phyloP scores from a whole-genome alignment of 345 rosid species.

The Salix dunnii region DNA sequence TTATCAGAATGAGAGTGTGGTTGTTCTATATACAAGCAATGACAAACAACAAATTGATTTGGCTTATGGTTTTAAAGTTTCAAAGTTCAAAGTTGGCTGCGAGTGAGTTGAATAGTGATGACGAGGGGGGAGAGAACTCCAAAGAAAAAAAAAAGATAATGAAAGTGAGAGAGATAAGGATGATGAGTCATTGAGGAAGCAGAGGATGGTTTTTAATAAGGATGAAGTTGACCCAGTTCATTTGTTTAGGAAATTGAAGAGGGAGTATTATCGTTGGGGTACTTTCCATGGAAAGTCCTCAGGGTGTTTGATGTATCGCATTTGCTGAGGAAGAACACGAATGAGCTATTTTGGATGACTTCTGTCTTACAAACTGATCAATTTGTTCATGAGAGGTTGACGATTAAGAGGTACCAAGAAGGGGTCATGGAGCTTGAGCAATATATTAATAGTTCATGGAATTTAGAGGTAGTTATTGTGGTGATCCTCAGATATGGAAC shows the following conservation, averaged over 20 bases:
- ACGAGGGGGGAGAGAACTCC: constrained; percentile 31
- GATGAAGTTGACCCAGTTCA: constrained; percentile 39
- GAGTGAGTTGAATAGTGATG: constrained; percentile 37
- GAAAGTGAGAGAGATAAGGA: constrained; percentile 22
- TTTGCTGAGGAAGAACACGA: constrained; percentile 74
- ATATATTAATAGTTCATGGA: constrained; percentile 76
- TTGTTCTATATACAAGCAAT: constrained; percentile 75
- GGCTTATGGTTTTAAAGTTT: constrained; percentile 73
- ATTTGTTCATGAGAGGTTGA: constrained; percentile 86
- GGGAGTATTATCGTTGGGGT: constrained; percentile 72
- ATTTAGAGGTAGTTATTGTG: constrained; percentile 66
- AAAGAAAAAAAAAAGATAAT: constrained; percentile 37
- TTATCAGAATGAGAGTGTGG: constrained; percentile 63
- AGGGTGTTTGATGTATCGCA: constrained; percentile 81
- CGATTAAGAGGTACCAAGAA: constrained; percentile 93
- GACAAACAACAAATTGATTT: constrained; percentile 82
- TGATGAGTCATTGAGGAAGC: constrained; percentile 48
- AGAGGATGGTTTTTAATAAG: constrained; percentile 50
- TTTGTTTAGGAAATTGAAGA: constrained; percentile 63
- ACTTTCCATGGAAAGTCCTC: constrained; percentile 96
- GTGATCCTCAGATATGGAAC: constrained; percentile 91
- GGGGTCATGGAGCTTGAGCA: constrained; percentile 99
- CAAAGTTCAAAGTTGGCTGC: constrained; percentile 68
- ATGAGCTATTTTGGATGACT: constrained; percentile 92
- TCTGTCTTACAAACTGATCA: constrained; percentile 93